Percentiles rank a stretch among this genome's conserved stretches.
Evolutionary conservation across 2,329 filamentous ascomycete genomes (phyloP).

Genomic region (Claviceps sp.): DNA sequence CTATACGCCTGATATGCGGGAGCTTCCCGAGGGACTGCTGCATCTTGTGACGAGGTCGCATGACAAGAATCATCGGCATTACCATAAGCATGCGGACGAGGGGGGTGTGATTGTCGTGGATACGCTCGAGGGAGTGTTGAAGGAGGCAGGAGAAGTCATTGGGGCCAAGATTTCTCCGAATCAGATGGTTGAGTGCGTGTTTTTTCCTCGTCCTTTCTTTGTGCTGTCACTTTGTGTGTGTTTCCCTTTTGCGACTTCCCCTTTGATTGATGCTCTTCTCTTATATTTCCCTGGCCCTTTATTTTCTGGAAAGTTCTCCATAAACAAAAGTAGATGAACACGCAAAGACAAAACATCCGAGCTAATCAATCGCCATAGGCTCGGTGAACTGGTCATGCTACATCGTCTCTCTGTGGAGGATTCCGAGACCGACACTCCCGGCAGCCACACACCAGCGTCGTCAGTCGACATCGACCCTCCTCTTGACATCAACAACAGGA

Average conservation of each 20-base stretch:
- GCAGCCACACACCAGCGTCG: conserved; percentile 14
- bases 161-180: conserved; percentile 58
- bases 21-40: conserved; percentile 67
- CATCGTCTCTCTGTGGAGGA: conserved; percentile 31
- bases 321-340: no score
- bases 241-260: not conserved
- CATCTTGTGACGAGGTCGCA: conserved; percentile 42
- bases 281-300: not conserved
- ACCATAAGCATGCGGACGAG: conserved; percentile 52
- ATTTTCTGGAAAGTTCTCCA: no score
- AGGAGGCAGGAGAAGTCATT: conserved; percentile 78
- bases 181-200: conserved; percentile 63
- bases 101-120: conserved; percentile 59
- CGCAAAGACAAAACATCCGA: not conserved
- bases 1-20: conserved; percentile 61
- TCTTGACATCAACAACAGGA: conserved; percentile 20
- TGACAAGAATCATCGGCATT: conserved; percentile 37
- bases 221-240: not conserved
- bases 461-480: conserved; percentile 6
- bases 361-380: conserved; percentile 20
- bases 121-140: conserved; percentile 64
- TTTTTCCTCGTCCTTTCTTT: not conserved
- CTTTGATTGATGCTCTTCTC: no score
- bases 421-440: conserved; percentile 19
- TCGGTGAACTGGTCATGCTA: conserved; percentile 67